A percentile compares a stretch with the other conserved stretches of the same genome.
These are phyloP conservation scores for Platanthera guangdongensis DNA, from an alignment of 106 monocot genomes.

Conservation along the genomic window DNA sequence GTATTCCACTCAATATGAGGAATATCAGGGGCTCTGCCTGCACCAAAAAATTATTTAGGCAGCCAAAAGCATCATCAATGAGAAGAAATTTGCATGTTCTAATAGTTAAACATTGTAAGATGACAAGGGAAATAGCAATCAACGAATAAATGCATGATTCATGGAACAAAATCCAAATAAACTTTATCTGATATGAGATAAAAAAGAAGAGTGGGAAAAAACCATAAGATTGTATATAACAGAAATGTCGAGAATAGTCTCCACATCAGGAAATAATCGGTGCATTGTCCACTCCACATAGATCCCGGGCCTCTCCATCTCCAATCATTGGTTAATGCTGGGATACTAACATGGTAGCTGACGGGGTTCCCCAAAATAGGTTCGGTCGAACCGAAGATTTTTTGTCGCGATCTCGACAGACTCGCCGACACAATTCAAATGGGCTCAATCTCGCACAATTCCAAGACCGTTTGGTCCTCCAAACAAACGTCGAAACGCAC, in stretches of 20 bases:
- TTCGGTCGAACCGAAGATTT: too few relatives aligned
- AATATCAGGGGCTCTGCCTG: slow-evolving; percentile 36
- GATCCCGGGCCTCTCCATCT: too few relatives aligned
- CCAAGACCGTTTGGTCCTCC: too few relatives aligned
- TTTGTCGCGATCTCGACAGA: too few relatives aligned
- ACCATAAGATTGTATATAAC: background rate
- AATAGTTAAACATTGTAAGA: background rate
- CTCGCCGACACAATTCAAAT: too few relatives aligned
- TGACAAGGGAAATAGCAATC: background rate
- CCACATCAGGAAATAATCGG: too few relatives aligned
- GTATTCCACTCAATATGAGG: slow-evolving; percentile 57
- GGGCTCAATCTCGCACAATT: too few relatives aligned
- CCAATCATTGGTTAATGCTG: too few relatives aligned
- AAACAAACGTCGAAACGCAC: too few relatives aligned
- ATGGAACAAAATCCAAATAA: background rate
- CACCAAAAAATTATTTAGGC: background rate
- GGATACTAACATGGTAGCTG: too few relatives aligned
- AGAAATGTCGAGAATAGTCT: background rate
- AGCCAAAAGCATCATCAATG: background rate
- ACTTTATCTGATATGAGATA: background rate
- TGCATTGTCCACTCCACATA: too few relatives aligned
- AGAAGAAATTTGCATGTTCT: background rate
- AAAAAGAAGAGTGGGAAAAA: background rate
- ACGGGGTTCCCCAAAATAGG: too few relatives aligned
- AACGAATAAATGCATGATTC: background rate